Percentiles rank a stretch among this genome's conserved stretches.
Conservation (phyloP, 169 alveolate genomes). For the Cryptosporidium parvum region DNA sequence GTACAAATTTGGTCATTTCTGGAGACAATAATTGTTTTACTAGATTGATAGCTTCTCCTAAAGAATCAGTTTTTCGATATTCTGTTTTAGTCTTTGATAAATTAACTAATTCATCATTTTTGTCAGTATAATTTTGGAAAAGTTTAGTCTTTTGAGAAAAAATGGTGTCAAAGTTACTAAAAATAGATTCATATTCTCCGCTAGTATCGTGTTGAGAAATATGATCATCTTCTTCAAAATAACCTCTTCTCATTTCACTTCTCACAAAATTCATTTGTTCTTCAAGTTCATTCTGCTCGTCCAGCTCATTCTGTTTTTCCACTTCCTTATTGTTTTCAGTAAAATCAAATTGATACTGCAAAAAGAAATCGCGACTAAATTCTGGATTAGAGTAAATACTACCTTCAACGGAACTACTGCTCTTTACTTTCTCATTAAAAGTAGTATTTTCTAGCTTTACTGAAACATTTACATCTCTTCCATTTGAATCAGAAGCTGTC, state of each 20-base stretch:
- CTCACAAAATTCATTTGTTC: constrained; percentile 2
- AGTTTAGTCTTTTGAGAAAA: constrained; percentile 6
- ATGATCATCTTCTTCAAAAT: constrained; percentile 25
- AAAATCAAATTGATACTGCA: constrained; percentile 14
- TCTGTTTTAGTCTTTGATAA: not conserved
- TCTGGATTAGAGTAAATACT: not conserved
- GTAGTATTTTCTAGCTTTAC: not conserved
- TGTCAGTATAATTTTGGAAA: not conserved
- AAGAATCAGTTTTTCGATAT: not conserved
- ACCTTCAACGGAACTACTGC: not conserved
- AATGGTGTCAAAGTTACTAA: constrained; percentile 35
- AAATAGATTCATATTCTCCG: constrained; percentile 26
- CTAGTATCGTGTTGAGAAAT: constrained; percentile 17
- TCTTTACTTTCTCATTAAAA: not conserved
- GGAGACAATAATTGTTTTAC: constrained; percentile 42
- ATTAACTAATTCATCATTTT: not conserved
- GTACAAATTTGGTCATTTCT: constrained; percentile 50
- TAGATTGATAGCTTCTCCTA: constrained; percentile 24
- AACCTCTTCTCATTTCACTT: constrained; percentile 47
- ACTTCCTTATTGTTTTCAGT: not conserved
- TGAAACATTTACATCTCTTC: not conserved
- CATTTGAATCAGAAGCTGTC: not conserved
- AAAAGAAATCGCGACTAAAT: not conserved
- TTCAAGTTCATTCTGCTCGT: not conserved
- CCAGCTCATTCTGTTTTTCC: not conserved